phyloP scores from a whole-genome alignment of 108 stramenopile genomes.

The Cyclotella sp. region DNA sequence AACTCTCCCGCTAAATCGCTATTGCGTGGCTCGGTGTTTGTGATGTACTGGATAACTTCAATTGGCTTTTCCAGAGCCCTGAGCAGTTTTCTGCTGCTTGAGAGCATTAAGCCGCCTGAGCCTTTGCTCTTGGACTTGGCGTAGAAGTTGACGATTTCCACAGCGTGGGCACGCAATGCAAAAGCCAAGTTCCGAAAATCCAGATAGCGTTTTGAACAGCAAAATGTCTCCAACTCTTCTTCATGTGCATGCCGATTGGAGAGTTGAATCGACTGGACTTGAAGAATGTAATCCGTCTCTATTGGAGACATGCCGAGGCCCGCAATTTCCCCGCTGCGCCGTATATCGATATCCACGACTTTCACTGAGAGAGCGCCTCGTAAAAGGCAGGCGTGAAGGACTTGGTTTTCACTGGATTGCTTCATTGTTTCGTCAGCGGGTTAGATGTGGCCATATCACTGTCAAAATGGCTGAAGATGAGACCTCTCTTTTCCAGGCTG shows the following conservation, averaged over 20 bases:
- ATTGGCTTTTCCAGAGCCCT: constrained; percentile 16
- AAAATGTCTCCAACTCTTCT: neutral
- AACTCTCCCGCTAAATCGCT: constrained; percentile 25
- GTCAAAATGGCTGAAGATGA: no score
- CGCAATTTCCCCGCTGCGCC: neutral
- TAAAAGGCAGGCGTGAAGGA: constrained; percentile 34
- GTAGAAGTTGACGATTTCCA: constrained; percentile 2
- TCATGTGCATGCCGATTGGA: neutral
- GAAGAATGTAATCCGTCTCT: constrained; percentile 20
- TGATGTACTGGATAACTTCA: constrained; percentile 30
- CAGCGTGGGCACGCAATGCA: constrained; percentile 20
- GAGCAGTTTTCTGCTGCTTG: neutral
- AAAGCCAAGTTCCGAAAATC: constrained; percentile 17
- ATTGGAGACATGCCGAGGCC: neutral
- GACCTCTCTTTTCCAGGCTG: no score
- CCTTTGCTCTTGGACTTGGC: neutral
- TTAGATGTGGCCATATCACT: no score
- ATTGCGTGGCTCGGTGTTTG: constrained; percentile 34
- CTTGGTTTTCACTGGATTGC: constrained; percentile 1
- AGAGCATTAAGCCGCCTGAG: neutral
- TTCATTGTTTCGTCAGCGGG: no score
- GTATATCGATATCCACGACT: constrained; percentile 33
- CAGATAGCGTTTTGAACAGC: constrained; percentile 12
- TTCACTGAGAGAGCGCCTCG: constrained; percentile 25
- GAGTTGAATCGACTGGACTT: neutral